These are phyloP conservation scores for Vigna radiata DNA, from an alignment of 306 rosid genomes.

Conservation along the genomic window DNA sequence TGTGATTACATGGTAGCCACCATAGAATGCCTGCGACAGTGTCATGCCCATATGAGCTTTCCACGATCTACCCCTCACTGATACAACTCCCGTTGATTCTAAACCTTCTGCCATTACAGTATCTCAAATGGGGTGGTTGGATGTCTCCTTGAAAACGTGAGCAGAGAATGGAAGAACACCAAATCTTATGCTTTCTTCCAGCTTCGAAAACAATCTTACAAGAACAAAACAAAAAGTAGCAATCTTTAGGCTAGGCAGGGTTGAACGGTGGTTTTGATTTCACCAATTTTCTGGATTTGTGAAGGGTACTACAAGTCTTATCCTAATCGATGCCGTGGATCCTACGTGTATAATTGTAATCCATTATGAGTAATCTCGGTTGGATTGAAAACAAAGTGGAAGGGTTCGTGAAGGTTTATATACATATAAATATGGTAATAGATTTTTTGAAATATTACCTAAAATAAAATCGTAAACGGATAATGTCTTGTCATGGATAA, in stretches of 20 bases:
- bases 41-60: conserved; percentile 80
- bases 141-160: not conserved
- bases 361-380: no score
- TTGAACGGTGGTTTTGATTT: no score
- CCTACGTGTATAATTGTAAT: no score
- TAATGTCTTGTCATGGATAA: no score
- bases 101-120: not conserved
- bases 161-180: not conserved
- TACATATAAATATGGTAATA: no score
- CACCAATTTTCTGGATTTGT: not conserved
- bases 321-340: not conserved
- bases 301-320: not conserved
- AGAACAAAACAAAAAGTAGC: not conserved
- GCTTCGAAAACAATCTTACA: not conserved
- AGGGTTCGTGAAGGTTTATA: no score
- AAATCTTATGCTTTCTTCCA: not conserved
- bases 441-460: no score
- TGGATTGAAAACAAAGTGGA: no score
- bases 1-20: conserved; percentile 93
- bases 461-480: no score
- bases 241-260: no score
- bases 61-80: conserved; percentile 47
- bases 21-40: conserved; percentile 66
- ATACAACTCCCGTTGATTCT: not conserved
- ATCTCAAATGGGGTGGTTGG: not conserved